Conservation (phyloP, 2,329 filamentous ascomycete species). For the Exophiala lecanii-corni region DNA sequence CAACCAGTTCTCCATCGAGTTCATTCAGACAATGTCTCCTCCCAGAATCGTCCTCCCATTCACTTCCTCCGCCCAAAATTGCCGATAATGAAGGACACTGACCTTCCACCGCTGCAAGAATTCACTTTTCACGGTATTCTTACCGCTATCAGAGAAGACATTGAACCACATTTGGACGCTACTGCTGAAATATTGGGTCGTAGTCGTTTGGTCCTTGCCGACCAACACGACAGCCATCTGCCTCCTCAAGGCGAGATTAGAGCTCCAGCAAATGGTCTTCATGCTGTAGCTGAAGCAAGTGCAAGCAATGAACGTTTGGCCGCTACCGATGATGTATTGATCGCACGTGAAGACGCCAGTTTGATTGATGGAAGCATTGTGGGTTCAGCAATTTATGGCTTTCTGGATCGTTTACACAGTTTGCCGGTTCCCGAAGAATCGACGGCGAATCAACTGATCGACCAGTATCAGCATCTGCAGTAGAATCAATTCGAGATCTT, state of each 20-base stretch:
- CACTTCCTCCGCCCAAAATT: conserved; percentile 32
- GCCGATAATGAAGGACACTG: conserved; percentile 29
- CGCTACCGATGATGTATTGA: conserved; percentile 33
- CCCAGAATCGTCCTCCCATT: conserved; percentile 28
- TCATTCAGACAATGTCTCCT: conserved; percentile 37
- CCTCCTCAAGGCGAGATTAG: conserved; percentile 57
- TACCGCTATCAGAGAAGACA: conserved; percentile 54
- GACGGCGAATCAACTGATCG: not conserved
- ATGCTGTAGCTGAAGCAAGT: conserved; percentile 42
- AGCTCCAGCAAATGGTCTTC: conserved; percentile 30
- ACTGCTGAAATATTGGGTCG: conserved; percentile 61
- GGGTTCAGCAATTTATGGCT: conserved; percentile 35
- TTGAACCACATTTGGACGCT: conserved; percentile 54
- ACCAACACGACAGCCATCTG: conserved; percentile 59
- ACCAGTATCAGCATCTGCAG: no score
- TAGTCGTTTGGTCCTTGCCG: conserved; percentile 57
- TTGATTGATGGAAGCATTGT: conserved; percentile 33
- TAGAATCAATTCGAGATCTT: no score
- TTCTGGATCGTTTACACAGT: conserved; percentile 32
- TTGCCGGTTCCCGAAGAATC: no score
- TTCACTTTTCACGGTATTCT: conserved; percentile 55
- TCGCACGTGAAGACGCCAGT: conserved; percentile 38
- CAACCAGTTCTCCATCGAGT: conserved; percentile 43
- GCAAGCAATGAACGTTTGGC: conserved; percentile 34
- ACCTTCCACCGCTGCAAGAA: conserved; percentile 46